Percentiles rank a stretch among this genome's conserved stretches.
These are phyloP conservation scores for Trichosporon faecale DNA, from an alignment of 1,284 basidiomycete genomes.

Conservation along the genomic window DNA sequence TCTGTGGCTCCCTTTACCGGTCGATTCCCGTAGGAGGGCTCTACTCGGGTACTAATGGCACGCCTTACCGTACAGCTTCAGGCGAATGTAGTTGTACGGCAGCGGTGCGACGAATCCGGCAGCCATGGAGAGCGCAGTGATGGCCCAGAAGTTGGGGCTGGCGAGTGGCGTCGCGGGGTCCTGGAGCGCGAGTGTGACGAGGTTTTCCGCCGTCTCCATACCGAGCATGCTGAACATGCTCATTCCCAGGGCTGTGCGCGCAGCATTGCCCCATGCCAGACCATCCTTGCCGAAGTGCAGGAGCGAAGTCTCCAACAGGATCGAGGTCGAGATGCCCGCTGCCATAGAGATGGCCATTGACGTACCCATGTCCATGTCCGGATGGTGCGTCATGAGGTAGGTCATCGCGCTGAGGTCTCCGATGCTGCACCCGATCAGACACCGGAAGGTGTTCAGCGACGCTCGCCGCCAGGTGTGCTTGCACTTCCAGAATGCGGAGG, in stretches of 20 bases:
- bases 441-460: constrained; percentile 14
- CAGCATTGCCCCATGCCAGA: neutral
- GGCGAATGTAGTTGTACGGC: constrained; percentile 15
- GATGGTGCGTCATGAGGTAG: constrained; percentile 15
- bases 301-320: constrained; percentile 16
- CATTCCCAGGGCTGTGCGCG: constrained; percentile 15
- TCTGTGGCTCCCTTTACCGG: neutral
- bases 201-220: constrained; percentile 15
- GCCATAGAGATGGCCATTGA: constrained; percentile 15
- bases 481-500: constrained; percentile 12
- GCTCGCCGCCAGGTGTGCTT: constrained; percentile 17
- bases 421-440: constrained; percentile 15
- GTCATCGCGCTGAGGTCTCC: constrained; percentile 14
- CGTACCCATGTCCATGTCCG: constrained; percentile 10
- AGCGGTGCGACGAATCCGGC: constrained; percentile 13
- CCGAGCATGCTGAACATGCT: constrained; percentile 18
- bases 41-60: constrained; percentile 7
- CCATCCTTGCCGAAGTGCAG: constrained; percentile 14
- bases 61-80: constrained; percentile 9
- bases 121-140: constrained; percentile 10
- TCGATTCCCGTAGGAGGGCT: neutral
- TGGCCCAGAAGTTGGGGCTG: constrained; percentile 13
- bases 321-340: constrained; percentile 15
- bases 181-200: constrained; percentile 12
- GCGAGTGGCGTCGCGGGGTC: constrained; percentile 1